Conservation (phyloP, 768 basidiomycete genomes). For the Dioszegia aurantiaca region DNA sequence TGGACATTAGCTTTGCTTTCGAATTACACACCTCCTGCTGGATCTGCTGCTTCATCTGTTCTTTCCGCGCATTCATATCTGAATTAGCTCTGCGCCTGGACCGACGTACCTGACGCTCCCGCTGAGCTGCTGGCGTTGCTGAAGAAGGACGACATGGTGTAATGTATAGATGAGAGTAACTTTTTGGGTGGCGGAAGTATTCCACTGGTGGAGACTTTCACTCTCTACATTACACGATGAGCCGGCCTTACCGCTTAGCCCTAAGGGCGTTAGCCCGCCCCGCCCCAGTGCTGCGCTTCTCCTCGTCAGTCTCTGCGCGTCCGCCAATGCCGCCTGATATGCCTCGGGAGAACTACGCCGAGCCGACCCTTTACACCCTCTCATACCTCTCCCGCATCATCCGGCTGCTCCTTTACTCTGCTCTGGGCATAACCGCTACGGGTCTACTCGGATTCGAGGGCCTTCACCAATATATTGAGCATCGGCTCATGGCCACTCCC, state of each 20-base stretch:
- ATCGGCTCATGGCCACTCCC: conserved; percentile 22
- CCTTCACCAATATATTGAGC: conserved; percentile 33
- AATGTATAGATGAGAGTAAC: conserved; percentile 4
- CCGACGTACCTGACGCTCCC: background rate
- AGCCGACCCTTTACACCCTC: conserved; percentile 44
- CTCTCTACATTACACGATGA: background rate
- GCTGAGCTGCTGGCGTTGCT: conserved; percentile 2
- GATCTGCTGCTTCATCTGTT: conserved; percentile 52
- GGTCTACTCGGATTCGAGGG: conserved; percentile 26
- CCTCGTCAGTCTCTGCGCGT: background rate
- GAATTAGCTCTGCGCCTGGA: background rate
- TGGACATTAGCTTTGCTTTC: conserved; percentile 16
- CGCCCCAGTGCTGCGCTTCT: background rate
- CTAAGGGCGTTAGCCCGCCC: background rate
- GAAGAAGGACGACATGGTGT: conserved; percentile 14
- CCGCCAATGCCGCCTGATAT: conserved; percentile 35
- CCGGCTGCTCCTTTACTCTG: conserved; percentile 34
- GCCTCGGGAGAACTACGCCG: conserved; percentile 45
- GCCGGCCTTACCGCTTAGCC: conserved; percentile 1
- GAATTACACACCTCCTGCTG: conserved; percentile 38
- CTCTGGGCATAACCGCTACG: conserved; percentile 17
- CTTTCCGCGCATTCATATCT: conserved; percentile 50
- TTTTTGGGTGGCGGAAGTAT: background rate
- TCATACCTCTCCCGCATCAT: conserved; percentile 37
- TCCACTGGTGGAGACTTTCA: background rate